Percentiles rank a stretch among this genome's conserved stretches.
Conservation (phyloP, 1,284 basidiomycete species). For the Cystobasidium pallidum region DNA sequence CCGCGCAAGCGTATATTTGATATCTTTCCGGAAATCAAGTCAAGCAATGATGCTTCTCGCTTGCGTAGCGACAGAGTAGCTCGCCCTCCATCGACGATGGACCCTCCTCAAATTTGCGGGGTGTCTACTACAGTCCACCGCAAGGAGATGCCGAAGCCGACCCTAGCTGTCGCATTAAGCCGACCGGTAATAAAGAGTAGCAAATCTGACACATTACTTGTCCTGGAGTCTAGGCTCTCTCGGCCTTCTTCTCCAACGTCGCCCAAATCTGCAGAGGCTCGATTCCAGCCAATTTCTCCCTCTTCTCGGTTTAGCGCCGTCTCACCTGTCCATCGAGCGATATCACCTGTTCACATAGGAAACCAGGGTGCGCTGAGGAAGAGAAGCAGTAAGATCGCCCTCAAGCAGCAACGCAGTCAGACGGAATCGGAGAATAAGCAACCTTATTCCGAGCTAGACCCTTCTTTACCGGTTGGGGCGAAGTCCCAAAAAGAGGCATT, state of each 20-base stretch:
- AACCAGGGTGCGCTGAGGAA: slow-evolving; percentile 39
- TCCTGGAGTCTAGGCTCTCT: slow-evolving; percentile 27
- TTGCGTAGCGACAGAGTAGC: not conserved
- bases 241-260: slow-evolving; percentile 20
- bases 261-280: not conserved
- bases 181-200: slow-evolving; percentile 10
- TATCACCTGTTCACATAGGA: slow-evolving; percentile 37
- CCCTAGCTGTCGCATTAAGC: too few relatives aligned
- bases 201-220: slow-evolving; percentile 32
- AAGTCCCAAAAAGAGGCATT: not conserved
- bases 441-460: not conserved
- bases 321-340: slow-evolving; percentile 29
- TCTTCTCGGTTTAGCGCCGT: slow-evolving; percentile 5
- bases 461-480: not conserved
- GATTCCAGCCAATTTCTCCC: slow-evolving; percentile 15
- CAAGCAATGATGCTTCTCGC: not conserved
- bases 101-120: not conserved
- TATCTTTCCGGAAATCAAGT: slow-evolving; percentile 20
- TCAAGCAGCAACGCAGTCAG: slow-evolving; percentile 1
- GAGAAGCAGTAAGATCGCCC: slow-evolving; percentile 20
- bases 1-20: slow-evolving; percentile 11
- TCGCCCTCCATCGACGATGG: not conserved
- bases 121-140: not conserved
- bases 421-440: not conserved
- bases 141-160: not conserved